These are phyloP conservation scores for Coniochaeta prunicola DNA, from an alignment of 2,329 filamentous ascomycete genomes.

Conservation along the genomic window DNA sequence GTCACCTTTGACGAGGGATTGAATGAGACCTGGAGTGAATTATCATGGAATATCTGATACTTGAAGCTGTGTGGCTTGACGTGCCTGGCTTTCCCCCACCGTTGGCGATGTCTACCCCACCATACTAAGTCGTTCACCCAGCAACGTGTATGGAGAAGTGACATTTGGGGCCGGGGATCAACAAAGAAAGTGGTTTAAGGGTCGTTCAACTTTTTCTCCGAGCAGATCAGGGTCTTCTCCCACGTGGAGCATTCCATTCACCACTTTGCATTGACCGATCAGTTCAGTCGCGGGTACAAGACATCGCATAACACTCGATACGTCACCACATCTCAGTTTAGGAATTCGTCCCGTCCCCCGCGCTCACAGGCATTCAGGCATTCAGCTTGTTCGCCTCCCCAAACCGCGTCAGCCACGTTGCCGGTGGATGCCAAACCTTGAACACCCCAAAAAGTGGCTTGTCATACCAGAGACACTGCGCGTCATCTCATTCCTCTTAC, in stretches of 20 bases:
- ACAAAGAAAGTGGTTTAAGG: not conserved
- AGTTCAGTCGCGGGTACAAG: not conserved
- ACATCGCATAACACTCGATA: not conserved
- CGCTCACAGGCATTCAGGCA: not conserved
- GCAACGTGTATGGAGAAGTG: not conserved
- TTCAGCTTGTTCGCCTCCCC: not conserved
- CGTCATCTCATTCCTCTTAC: not conserved
- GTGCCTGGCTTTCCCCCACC: too few species aligned
- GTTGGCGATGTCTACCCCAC: not conserved
- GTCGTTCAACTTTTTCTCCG: not conserved
- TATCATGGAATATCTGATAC: not conserved
- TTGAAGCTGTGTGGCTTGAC: too few species aligned
- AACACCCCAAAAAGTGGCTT: not conserved
- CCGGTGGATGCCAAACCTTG: not conserved
- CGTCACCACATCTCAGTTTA: not conserved
- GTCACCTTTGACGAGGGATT: not conserved
- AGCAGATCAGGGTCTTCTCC: not conserved
- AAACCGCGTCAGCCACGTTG: not conserved
- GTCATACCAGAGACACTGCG: not conserved
- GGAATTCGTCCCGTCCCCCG: not conserved
- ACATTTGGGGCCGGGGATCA: not conserved
- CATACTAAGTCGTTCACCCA: not conserved
- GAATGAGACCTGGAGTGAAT: not conserved
- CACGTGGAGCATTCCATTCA: not conserved
- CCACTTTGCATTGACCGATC: not conserved